Evolutionary conservation across 768 basidiomycete species (phyloP).

Genomic region (Xerocomus spinulosus): DNA sequence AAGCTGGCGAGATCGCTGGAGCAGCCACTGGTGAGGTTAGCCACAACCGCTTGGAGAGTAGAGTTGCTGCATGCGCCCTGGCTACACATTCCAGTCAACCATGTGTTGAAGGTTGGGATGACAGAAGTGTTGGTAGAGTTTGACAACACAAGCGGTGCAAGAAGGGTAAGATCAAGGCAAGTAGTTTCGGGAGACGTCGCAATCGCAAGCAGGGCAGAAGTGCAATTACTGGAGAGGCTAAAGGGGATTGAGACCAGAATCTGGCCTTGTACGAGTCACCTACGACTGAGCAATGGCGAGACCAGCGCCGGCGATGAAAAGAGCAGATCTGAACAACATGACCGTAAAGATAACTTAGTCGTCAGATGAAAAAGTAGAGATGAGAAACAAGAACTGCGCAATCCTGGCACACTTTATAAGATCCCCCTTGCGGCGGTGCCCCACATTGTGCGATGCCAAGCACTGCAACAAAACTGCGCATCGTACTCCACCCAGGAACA

Average conservation of each 20-base stretch:
- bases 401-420: conserved; percentile 13
- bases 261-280: conserved; percentile 13
- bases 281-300: conserved; percentile 43
- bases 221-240: conserved; percentile 38
- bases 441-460: no score
- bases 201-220: conserved; percentile 41
- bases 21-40: conserved; percentile 52
- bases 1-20: conserved; percentile 33
- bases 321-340: conserved; percentile 25
- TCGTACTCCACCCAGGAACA: no score
- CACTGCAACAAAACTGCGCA: no score
- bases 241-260: background rate
- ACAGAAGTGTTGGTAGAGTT: conserved; percentile 30
- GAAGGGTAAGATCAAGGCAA: conserved; percentile 38
- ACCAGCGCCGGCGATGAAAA: conserved; percentile 33
- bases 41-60: conserved; percentile 51
- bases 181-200: conserved; percentile 33
- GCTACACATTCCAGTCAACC: conserved; percentile 57
- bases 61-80: conserved; percentile 52
- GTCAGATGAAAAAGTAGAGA: no score
- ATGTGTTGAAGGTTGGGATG: conserved; percentile 46
- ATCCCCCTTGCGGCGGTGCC: background rate
- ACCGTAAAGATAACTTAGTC: background rate
- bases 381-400: conserved; percentile 11
- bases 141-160: conserved; percentile 25